A percentile compares a stretch with the other conserved stretches of the same genome.
Evolutionary conservation across 2,329 filamentous ascomycete species (phyloP).

Genomic region (Beauveria sp.): DNA sequence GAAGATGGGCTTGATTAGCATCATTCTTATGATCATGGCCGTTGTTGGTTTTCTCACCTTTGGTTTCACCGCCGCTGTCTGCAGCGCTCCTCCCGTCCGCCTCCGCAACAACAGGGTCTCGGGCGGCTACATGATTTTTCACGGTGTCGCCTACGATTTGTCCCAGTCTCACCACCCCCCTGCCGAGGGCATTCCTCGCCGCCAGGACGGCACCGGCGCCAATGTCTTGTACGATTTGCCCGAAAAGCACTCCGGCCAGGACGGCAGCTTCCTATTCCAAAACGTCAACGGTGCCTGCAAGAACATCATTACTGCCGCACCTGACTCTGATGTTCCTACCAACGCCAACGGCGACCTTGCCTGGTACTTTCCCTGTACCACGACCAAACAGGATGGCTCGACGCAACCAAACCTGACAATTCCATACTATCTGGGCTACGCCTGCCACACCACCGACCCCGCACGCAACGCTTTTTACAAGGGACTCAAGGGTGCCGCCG

Average conservation of each 20-base stretch:
- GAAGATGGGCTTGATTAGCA: constrained; percentile 93
- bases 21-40: constrained; percentile 81
- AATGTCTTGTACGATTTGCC: constrained; percentile 87
- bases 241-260: constrained; percentile 74
- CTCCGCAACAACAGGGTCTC: constrained; percentile 77
- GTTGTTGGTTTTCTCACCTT: constrained; percentile 95
- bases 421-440: constrained; percentile 74
- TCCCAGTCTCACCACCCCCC: constrained; percentile 68
- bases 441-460: constrained; percentile 70
- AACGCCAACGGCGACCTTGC: constrained; percentile 66
- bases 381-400: constrained; percentile 92
- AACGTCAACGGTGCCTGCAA: constrained; percentile 98
- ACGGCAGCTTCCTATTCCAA: constrained; percentile 95
- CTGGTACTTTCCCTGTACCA: constrained; percentile 94
- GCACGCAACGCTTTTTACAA: constrained; percentile 71
- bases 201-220: constrained; percentile 40
- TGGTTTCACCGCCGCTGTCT: constrained; percentile 87
- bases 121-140: constrained; percentile 87
- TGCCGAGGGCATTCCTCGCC: constrained; percentile 65
- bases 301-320: constrained; percentile 67
- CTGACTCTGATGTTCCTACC: constrained; percentile 70
- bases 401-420: constrained; percentile 64
- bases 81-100: constrained; percentile 62
- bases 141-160: constrained; percentile 84
- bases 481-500: constrained; percentile 58